Evolutionary conservation across 2,329 filamentous ascomycete genomes (phyloP).

Genomic region (Capronia epimyces): DNA sequence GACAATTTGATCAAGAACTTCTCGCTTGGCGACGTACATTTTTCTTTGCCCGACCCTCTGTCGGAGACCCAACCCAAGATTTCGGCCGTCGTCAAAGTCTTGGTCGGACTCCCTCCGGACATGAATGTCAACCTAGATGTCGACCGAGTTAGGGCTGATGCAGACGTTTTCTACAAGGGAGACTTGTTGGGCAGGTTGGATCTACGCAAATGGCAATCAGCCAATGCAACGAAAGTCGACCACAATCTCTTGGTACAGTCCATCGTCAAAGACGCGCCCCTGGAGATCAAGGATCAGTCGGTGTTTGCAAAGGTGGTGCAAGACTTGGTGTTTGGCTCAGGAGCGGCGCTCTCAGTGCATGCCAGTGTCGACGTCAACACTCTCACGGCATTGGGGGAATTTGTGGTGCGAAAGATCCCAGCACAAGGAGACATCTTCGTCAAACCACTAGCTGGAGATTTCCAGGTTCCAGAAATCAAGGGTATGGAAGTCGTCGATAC

Average conservation of each 20-base stretch:
- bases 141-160: constrained; percentile 66
- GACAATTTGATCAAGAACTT: constrained; percentile 84
- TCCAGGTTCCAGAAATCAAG: constrained; percentile 60
- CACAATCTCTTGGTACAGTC: constrained; percentile 67
- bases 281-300: constrained; percentile 74
- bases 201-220: constrained; percentile 73
- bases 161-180: constrained; percentile 73
- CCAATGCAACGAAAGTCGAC: constrained; percentile 69
- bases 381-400: constrained; percentile 71
- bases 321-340: constrained; percentile 65
- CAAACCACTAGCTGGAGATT: constrained; percentile 59
- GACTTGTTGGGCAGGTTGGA: constrained; percentile 76
- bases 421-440: constrained; percentile 78
- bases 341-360: constrained; percentile 66
- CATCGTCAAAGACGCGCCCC: constrained; percentile 67
- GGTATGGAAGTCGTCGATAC: constrained; percentile 69
- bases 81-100: constrained; percentile 74
- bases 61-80: constrained; percentile 73
- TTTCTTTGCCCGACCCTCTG: constrained; percentile 73
- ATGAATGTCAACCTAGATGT: constrained; percentile 83
- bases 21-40: constrained; percentile 76
- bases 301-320: constrained; percentile 78
- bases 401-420: constrained; percentile 77
- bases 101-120: constrained; percentile 73
- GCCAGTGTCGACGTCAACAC: constrained; percentile 79